These are phyloP conservation scores for Lachnellula cervina DNA, from an alignment of 2,329 filamentous ascomycete genomes.

Conservation along the genomic window DNA sequence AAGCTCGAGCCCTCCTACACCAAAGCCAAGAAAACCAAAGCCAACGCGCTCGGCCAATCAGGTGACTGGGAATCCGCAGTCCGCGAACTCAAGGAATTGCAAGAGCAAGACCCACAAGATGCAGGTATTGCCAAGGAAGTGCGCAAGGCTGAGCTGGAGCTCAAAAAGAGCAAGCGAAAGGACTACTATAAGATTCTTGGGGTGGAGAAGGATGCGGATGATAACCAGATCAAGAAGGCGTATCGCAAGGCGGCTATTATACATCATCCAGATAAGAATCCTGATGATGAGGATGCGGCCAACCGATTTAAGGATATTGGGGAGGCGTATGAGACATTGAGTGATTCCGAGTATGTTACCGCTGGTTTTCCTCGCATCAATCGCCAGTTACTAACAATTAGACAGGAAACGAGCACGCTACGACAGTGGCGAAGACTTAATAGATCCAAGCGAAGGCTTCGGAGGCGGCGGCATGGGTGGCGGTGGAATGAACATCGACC, in stretches of 20 bases:
- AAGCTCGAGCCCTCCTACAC: constrained; percentile 76
- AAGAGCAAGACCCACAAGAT: constrained; percentile 79
- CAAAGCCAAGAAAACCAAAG: constrained; percentile 91
- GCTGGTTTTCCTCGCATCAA: not conserved
- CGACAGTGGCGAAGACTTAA: constrained; percentile 86
- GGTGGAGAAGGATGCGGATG: constrained; percentile 77
- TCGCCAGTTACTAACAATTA: constrained; percentile 33
- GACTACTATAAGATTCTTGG: constrained; percentile 98
- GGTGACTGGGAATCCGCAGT: constrained; percentile 92
- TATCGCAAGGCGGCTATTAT: constrained; percentile 93
- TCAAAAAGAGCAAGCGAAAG: constrained; percentile 96
- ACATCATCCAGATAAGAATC: constrained; percentile 97
- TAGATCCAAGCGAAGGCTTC: constrained; percentile 75
- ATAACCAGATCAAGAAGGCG: constrained; percentile 88
- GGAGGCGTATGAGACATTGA: constrained; percentile 94
- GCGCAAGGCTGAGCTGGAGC: constrained; percentile 82
- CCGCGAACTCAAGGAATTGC: constrained; percentile 80
- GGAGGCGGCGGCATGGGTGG: constrained; percentile 56
- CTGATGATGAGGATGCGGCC: constrained; percentile 75
- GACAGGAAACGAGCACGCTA: constrained; percentile 79
- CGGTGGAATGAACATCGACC: constrained; percentile 37
- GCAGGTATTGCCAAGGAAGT: constrained; percentile 77
- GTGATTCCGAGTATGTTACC: constrained; percentile 75
- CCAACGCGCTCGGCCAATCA: constrained; percentile 78
- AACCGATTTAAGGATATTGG: constrained; percentile 96